Conservation (phyloP, 23 red algal genomes). For the Gracilaria gracilis region DNA sequence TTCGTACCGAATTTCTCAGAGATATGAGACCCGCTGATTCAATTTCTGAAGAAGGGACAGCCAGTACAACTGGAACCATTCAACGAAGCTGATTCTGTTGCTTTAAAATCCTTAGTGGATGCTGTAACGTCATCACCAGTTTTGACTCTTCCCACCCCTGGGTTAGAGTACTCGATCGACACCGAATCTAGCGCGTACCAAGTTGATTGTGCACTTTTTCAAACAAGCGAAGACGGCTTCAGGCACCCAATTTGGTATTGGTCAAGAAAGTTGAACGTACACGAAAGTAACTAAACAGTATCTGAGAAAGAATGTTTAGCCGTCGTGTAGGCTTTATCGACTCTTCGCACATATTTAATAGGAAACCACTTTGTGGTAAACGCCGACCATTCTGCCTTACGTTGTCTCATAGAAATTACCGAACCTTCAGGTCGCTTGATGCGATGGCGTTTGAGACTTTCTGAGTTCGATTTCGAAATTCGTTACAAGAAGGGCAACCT, state of each 20-base stretch:
- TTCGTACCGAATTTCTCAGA: conserved; percentile 33
- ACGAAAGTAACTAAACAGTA: conserved; percentile 7
- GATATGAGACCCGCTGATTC: not conserved
- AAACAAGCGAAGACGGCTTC: not conserved
- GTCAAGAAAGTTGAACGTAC: not conserved
- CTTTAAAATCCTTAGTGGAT: not conserved
- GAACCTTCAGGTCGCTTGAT: no score
- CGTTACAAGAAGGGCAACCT: no score
- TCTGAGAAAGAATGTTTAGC: conserved; percentile 16
- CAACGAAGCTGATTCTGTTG: not conserved
- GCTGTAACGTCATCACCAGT: not conserved
- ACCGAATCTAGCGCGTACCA: not conserved
- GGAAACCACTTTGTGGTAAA: not conserved
- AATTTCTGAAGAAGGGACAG: not conserved
- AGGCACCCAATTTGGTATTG: conserved; percentile 15
- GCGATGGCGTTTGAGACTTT: no score
- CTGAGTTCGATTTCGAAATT: no score
- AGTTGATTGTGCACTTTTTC: conserved; percentile 18
- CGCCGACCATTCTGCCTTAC: conserved; percentile 1
- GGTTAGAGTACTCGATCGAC: no score
- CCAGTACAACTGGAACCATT: not conserved
- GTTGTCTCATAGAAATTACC: not conserved
- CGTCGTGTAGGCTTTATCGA: conserved; percentile 38
- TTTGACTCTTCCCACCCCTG: no score
- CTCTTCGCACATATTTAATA: conserved; percentile 7